Conservation (phyloP, 2,329 filamentous ascomycete species). For the Colletotrichum cordylinicola region DNA sequence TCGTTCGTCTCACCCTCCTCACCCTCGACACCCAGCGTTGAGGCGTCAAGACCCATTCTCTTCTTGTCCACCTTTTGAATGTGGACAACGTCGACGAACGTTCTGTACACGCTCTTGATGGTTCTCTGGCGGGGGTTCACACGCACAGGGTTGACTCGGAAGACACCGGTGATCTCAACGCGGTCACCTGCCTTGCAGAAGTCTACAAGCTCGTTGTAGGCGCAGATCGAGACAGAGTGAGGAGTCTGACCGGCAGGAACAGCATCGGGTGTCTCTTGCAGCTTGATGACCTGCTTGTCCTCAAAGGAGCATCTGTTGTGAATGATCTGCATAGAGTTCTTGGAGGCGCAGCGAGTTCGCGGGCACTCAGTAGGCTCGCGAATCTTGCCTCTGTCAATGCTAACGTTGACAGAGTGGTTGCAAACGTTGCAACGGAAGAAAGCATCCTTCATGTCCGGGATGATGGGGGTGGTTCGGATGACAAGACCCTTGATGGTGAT, state of each 20-base stretch:
- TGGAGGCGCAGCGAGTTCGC: constrained; percentile 78
- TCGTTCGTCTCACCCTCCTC: constrained; percentile 69
- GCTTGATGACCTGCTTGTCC: constrained; percentile 98
- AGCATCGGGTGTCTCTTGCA: constrained; percentile 95
- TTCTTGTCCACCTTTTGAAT: constrained; percentile 97
- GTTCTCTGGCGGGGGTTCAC: constrained; percentile 92
- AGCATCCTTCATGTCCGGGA: constrained; percentile 98
- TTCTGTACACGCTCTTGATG: constrained; percentile 97
- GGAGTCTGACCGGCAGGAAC: constrained; percentile 96
- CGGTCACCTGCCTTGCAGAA: constrained; percentile 98
- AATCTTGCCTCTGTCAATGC: constrained; percentile 95
- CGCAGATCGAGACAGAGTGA: constrained; percentile 94
- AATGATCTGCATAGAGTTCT: constrained; percentile 97
- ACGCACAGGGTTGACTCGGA: constrained; percentile 91
- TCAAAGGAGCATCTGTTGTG: constrained; percentile 95
- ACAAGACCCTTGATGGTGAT: constrained; percentile 95
- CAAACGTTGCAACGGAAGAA: constrained; percentile 97
- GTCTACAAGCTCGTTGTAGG: constrained; percentile 96
- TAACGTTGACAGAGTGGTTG: constrained; percentile 87
- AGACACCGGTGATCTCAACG: constrained; percentile 94
- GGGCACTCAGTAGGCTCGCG: constrained; percentile 92
- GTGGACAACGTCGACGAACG: constrained; percentile 93
- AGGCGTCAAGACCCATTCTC: constrained; percentile 87
- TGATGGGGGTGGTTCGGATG: constrained; percentile 93
- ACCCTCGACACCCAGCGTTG: constrained; percentile 84